A percentile compares a stretch with the other conserved stretches of the same genome.
Conservation (phyloP, 2,329 filamentous ascomycete genomes). For the Phialophora tarda region DNA sequence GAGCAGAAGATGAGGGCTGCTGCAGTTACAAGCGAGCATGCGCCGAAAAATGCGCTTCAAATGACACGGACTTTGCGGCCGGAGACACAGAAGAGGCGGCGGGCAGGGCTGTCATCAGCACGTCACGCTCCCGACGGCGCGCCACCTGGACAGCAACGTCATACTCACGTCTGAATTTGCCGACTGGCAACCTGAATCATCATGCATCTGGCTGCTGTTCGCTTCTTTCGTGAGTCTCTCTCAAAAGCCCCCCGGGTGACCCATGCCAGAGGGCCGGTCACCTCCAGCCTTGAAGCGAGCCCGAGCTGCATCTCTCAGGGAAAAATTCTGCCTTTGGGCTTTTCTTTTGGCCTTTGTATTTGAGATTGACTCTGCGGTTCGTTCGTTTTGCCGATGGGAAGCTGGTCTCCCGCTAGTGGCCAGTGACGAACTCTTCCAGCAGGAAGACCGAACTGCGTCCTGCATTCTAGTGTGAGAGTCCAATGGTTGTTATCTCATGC, state of each 20-base stretch:
- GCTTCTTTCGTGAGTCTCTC: conserved; percentile 2
- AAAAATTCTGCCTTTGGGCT: conserved; percentile 4
- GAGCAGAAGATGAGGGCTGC: neutral
- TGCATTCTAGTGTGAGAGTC: neutral
- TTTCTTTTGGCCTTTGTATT: neutral
- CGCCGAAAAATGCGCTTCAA: neutral
- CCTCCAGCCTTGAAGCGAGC: neutral
- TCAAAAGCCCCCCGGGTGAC: conserved; percentile 9
- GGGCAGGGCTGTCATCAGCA: neutral
- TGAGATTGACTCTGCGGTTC: neutral
- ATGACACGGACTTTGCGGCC: neutral
- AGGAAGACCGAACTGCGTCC: neutral
- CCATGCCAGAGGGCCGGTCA: neutral
- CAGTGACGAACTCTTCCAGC: conserved; percentile 5
- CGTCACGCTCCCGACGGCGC: neutral
- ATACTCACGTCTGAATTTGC: neutral
- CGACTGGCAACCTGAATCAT: neutral
- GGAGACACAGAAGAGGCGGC: neutral
- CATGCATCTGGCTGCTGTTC: neutral
- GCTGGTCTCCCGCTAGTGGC: neutral
- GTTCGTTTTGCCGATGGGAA: neutral
- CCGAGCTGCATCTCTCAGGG: neutral
- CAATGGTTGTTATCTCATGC: neutral
- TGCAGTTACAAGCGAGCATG: neutral
- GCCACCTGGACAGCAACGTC: neutral